These are phyloP conservation scores for Castanea mollissima DNA, from an alignment of 306 rosid species.

Conservation along the genomic window DNA sequence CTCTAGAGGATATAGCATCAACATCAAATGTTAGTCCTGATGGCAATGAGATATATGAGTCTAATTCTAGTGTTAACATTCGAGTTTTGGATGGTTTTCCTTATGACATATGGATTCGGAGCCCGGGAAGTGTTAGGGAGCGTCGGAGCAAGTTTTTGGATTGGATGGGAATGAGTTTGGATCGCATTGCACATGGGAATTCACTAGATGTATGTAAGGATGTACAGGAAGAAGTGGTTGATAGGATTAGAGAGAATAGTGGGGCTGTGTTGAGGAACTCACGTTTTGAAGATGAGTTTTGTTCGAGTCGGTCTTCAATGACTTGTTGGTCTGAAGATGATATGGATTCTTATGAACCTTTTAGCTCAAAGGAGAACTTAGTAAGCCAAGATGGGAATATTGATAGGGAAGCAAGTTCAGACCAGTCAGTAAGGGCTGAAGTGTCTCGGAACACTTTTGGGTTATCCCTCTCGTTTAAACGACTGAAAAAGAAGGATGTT, in stretches of 20 bases:
- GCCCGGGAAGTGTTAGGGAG: constrained; percentile 70
- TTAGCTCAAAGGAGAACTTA: constrained; percentile 29
- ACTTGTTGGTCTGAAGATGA: constrained; percentile 34
- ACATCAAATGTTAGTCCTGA: constrained; percentile 44
- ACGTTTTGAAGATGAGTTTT: constrained; percentile 50
- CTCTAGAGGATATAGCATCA: constrained; percentile 69
- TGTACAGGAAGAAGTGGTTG: constrained; percentile 33
- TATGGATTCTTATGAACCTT: constrained; percentile 31
- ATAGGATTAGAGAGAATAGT: constrained; percentile 38
- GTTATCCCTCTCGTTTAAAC: constrained; percentile 38
- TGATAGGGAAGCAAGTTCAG: constrained; percentile 26
- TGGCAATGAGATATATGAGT: constrained; percentile 26
- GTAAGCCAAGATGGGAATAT: constrained; percentile 30
- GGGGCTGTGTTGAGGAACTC: constrained; percentile 40
- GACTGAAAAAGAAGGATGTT: constrained; percentile 23
- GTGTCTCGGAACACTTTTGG: constrained; percentile 25
- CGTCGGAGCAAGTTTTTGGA: constrained; percentile 60
- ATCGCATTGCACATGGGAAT: constrained; percentile 28
- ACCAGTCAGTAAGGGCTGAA: constrained; percentile 28
- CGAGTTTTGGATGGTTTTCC: constrained; percentile 31
- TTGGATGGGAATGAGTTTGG: constrained; percentile 56
- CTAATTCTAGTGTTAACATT: constrained; percentile 23
- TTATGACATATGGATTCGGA: constrained; percentile 62
- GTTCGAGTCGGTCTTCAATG: constrained; percentile 54
- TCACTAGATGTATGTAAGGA: constrained; percentile 23